Percentiles rank a stretch among this genome's conserved stretches.
phyloP scores from a whole-genome alignment of 352 stramenopile species.

The Phytophthora foliorum region DNA sequence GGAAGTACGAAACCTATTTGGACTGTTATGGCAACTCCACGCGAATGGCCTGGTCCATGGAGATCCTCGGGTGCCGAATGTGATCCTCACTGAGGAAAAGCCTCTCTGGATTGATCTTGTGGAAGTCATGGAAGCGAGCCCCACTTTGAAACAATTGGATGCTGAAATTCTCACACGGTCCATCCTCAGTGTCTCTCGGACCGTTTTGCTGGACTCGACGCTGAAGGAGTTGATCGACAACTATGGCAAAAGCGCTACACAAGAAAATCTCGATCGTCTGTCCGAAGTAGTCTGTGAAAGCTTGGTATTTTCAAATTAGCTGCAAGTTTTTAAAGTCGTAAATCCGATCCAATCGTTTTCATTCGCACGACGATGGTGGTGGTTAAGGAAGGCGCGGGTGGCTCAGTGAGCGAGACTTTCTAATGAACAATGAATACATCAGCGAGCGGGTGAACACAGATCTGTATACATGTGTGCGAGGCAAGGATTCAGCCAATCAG shows the following conservation, averaged over 20 bases:
- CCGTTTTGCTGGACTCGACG: constrained; percentile 11
- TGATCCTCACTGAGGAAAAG: constrained; percentile 35
- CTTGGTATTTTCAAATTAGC: constrained; percentile 13
- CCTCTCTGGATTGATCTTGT: constrained; percentile 48
- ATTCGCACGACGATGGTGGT: too few species aligned
- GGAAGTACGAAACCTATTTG: constrained; percentile 30
- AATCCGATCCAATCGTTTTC: neutral
- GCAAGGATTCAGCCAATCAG: too few species aligned
- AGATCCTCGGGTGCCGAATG: constrained; percentile 35
- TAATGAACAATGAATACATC: too few species aligned
- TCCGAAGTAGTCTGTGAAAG: constrained; percentile 25
- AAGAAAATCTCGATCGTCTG: constrained; percentile 35
- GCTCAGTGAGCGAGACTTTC: too few species aligned
- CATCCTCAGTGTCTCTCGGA: constrained; percentile 29
- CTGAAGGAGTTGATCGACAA: constrained; percentile 28
- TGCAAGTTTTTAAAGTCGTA: constrained; percentile 3
- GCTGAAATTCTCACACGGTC: constrained; percentile 41
- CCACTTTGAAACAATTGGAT: constrained; percentile 32
- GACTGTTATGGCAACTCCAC: constrained; percentile 24
- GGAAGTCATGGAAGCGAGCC: constrained; percentile 34
- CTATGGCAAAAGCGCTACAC: constrained; percentile 27
- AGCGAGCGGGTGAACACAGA: too few species aligned
- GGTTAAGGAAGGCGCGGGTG: too few species aligned
- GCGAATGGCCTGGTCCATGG: constrained; percentile 25
- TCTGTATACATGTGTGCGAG: too few species aligned